A percentile compares a stretch with the other conserved stretches of the same genome.
Evolutionary conservation across 768 basidiomycete species (phyloP).

Genomic region (Mycena chlorophos): DNA sequence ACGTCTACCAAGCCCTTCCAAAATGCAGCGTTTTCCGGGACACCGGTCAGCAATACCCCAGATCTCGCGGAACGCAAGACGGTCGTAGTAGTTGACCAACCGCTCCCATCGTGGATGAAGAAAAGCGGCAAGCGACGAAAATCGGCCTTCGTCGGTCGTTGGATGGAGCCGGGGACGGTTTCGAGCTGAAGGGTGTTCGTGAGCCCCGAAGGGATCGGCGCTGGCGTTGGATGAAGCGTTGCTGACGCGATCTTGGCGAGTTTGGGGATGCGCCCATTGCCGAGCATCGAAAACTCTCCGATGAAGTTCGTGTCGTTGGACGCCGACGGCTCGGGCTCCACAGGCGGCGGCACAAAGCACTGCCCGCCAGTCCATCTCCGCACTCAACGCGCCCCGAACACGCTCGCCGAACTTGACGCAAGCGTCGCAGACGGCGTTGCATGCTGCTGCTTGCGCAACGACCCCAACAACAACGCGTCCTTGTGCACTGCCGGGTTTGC

Average conservation of each 20-base stretch:
- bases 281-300: constrained; percentile 38
- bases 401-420: constrained; percentile 42
- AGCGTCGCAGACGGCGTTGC: constrained; percentile 45
- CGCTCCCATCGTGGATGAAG: constrained; percentile 75
- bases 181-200: constrained; percentile 27
- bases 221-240: background rate
- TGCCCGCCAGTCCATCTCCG: constrained; percentile 51
- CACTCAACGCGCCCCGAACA: constrained; percentile 44
- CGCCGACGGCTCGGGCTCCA: background rate
- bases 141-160: constrained; percentile 27
- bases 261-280: constrained; percentile 38
- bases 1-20: constrained; percentile 56
- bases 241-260: background rate
- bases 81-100: constrained; percentile 50
- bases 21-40: constrained; percentile 42
- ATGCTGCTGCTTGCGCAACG: constrained; percentile 45
- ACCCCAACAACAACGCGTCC: constrained; percentile 44
- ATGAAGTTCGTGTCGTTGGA: background rate
- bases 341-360: constrained; percentile 46
- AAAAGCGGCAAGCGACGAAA: constrained; percentile 50
- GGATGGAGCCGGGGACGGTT: constrained; percentile 38
- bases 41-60: constrained; percentile 64
- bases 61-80: constrained; percentile 46
- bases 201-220: constrained; percentile 10
- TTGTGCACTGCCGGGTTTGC: constrained; percentile 35